A percentile compares a stretch with the other conserved stretches of the same genome.
Conservation (phyloP, 208 protist species). For the Trypanosoma lewisi region DNA sequence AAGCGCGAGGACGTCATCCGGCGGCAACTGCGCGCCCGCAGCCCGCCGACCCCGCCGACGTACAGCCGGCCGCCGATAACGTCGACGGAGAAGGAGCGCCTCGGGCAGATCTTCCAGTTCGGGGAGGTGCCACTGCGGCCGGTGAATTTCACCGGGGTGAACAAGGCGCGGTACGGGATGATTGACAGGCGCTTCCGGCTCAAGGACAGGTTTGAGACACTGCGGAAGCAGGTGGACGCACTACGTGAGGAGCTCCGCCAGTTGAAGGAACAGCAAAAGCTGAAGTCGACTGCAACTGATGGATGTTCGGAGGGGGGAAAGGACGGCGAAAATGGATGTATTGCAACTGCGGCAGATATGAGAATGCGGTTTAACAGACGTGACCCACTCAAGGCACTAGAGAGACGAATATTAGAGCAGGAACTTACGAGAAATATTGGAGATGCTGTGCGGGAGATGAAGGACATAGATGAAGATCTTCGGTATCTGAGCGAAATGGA, state of each 20-base stretch:
- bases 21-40: constrained; percentile 33
- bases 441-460: constrained; percentile 65
- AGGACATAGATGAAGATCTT: constrained; percentile 58
- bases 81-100: constrained; percentile 76
- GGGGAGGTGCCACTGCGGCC: constrained; percentile 63
- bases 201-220: constrained; percentile 57
- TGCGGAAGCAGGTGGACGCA: constrained; percentile 39
- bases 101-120: constrained; percentile 79
- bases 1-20: constrained; percentile 55
- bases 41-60: constrained; percentile 22
- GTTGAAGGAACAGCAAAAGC: neutral
- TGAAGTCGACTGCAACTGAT: neutral
- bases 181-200: constrained; percentile 54
- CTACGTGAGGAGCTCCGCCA: constrained; percentile 50
- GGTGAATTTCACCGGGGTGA: constrained; percentile 57
- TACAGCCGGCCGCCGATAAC: constrained; percentile 58
- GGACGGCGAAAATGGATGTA: neutral
- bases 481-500: constrained; percentile 17
- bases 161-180: constrained; percentile 46
- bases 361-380: neutral
- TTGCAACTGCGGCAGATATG: constrained; percentile 7
- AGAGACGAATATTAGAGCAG: constrained; percentile 46
- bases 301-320: neutral
- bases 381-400: constrained; percentile 28
- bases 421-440: constrained; percentile 47